These are phyloP conservation scores for Xerocomellus intermedius DNA, from an alignment of 768 basidiomycete species.

Conservation along the genomic window DNA sequence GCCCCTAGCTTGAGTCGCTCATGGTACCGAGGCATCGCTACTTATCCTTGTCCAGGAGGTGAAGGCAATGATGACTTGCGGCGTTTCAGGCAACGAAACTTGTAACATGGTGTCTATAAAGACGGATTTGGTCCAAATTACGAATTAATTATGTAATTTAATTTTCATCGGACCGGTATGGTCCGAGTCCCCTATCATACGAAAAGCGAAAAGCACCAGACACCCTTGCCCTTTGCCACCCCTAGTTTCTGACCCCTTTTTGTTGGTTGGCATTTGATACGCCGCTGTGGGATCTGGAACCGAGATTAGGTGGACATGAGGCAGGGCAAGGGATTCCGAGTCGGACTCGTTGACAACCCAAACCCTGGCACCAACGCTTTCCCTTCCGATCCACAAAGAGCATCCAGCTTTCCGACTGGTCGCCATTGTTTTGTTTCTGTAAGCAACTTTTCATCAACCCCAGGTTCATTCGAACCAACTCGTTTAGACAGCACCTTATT, in stretches of 20 bases:
- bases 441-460: background rate
- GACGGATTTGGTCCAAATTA: no score
- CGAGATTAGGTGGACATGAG: constrained; percentile 20
- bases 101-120: no score
- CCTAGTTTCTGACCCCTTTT: no score
- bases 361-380: background rate
- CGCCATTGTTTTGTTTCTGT: constrained; percentile 1
- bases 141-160: no score
- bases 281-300: no score
- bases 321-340: constrained; percentile 9
- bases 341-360: background rate
- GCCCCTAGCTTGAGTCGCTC: background rate
- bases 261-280: no score
- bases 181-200: no score
- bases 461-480: background rate
- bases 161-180: no score
- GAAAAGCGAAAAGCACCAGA: no score
- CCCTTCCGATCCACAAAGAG: background rate
- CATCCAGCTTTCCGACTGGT: background rate
- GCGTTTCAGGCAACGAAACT: background rate
- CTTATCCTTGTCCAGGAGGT: constrained; percentile 6
- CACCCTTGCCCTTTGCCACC: no score
- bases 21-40: background rate
- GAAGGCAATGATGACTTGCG: background rate
- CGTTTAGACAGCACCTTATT: background rate